phyloP scores from a whole-genome alignment of 2,329 filamentous ascomycete genomes.

The Aspergillus fumigatus region DNA sequence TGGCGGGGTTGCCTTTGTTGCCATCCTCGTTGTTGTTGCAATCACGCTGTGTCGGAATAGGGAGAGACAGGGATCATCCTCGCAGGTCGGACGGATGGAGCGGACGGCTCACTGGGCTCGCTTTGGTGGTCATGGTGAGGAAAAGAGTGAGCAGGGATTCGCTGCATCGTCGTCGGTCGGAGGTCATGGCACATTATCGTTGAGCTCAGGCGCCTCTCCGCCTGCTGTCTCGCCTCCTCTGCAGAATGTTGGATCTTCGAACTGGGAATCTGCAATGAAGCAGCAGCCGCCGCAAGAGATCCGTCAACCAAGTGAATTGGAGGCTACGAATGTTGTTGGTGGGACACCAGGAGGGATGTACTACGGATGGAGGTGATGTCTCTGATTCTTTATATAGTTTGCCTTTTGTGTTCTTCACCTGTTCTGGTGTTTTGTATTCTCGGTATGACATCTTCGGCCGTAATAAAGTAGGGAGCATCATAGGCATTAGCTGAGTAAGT shows the following conservation, averaged over 20 bases:
- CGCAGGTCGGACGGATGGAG: slow-evolving; percentile 28
- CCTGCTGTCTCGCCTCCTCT: neutral
- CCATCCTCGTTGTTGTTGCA: slow-evolving; percentile 42
- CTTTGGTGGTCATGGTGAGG: slow-evolving; percentile 14
- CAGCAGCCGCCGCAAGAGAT: neutral
- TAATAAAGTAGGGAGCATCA: no score
- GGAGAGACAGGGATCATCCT: slow-evolving; percentile 32
- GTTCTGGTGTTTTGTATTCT: neutral
- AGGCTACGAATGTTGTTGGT: slow-evolving; percentile 3
- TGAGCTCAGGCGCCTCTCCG: neutral
- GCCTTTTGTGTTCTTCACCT: neutral
- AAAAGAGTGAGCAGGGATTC: slow-evolving; percentile 14
- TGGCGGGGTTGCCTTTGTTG: slow-evolving; percentile 45
- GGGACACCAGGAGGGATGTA: neutral
- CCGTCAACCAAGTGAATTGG: slow-evolving; percentile 15
- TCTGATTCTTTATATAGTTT: neutral
- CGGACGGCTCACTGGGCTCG: slow-evolving; percentile 32
- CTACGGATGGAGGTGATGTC: neutral
- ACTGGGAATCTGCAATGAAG: slow-evolving; percentile 11
- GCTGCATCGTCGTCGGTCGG: neutral
- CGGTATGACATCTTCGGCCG: no score
- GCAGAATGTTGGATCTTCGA: slow-evolving; percentile 9
- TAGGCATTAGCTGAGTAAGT: no score
- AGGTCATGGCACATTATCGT: neutral
- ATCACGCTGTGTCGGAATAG: slow-evolving; percentile 32